Evolutionary conservation across 73 alveolate species (phyloP).

Genomic region (Paramecium tetraurelia): DNA sequence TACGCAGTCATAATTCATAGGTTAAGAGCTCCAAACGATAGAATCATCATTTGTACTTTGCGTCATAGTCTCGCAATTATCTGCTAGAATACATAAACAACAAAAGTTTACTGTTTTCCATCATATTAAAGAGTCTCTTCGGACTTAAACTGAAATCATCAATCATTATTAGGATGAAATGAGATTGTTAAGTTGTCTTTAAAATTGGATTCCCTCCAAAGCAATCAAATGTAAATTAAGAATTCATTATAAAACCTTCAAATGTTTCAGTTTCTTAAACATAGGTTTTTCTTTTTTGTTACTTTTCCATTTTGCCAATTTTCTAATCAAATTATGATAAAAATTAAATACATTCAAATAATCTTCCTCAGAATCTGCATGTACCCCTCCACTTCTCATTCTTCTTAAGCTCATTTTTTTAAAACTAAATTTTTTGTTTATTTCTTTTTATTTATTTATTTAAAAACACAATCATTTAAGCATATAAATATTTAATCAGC

Average conservation of each 20-base stretch:
- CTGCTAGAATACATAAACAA: neutral
- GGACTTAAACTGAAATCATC: neutral
- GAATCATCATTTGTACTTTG: conserved; percentile 6
- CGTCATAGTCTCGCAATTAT: neutral
- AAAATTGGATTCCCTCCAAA: neutral
- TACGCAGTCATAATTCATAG: neutral
- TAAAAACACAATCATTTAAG: neutral
- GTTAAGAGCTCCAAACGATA: neutral
- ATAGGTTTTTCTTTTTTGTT: neutral
- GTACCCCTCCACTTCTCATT: conserved; percentile 28
- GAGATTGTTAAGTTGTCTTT: neutral
- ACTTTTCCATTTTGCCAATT: neutral
- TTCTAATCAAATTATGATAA: neutral
- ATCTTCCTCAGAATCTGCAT: conserved; percentile 15
- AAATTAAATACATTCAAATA: neutral
- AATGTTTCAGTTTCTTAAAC: neutral
- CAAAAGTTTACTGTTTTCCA: neutral
- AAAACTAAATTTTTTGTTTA: neutral
- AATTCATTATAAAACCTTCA: neutral
- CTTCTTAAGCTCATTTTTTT: neutral
- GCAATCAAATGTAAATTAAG: neutral
- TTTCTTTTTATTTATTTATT: neutral
- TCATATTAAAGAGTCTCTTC: neutral
- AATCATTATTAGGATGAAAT: neutral
- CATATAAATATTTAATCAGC: neutral